Evolutionary conservation across 306 rosid genomes (phyloP).

Genomic region (Lathyrus tuberosus): DNA sequence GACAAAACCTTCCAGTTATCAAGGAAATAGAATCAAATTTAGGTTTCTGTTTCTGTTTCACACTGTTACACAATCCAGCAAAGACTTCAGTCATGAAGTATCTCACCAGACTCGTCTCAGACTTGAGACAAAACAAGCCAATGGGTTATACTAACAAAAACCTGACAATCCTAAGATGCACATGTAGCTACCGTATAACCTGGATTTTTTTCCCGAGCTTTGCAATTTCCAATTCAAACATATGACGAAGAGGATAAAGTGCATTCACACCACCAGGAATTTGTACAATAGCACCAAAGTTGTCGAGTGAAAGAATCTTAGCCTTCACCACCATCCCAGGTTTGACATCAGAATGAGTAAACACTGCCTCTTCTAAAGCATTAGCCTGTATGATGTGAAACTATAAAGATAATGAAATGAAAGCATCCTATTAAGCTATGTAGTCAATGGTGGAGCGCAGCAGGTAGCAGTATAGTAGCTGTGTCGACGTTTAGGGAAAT

Average conservation of each 20-base stretch:
- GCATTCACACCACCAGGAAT: constrained; percentile 98
- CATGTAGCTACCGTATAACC: constrained; percentile 51
- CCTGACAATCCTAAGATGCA: constrained; percentile 2
- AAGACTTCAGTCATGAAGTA: constrained; percentile 36
- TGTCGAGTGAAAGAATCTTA: constrained; percentile 75
- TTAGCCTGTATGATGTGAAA: too few relatives aligned
- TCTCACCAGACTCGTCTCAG: constrained; percentile 31
- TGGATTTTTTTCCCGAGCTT: constrained; percentile 85
- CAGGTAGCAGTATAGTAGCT: too few relatives aligned
- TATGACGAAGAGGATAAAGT: constrained; percentile 85
- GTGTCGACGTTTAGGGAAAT: too few relatives aligned
- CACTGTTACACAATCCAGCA: constrained; percentile 37
- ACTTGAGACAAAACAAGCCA: constrained; percentile 9
- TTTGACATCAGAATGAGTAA: too few relatives aligned
- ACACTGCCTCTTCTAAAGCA: too few relatives aligned
- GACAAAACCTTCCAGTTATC: background rate
- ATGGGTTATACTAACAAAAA: constrained; percentile 3
- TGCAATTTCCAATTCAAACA: constrained; percentile 94
- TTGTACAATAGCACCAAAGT: constrained; percentile 91
- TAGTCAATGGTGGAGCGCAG: too few relatives aligned
- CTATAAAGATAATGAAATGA: too few relatives aligned
- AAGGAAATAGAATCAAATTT: background rate
- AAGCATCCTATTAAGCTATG: too few relatives aligned
- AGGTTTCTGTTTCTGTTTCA: constrained; percentile 8
- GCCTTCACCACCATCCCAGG: constrained; percentile 90